Evolutionary conservation across 495 filamentous ascomycete genomes (phyloP).

Genomic region (Talaromyces stipitatus): DNA sequence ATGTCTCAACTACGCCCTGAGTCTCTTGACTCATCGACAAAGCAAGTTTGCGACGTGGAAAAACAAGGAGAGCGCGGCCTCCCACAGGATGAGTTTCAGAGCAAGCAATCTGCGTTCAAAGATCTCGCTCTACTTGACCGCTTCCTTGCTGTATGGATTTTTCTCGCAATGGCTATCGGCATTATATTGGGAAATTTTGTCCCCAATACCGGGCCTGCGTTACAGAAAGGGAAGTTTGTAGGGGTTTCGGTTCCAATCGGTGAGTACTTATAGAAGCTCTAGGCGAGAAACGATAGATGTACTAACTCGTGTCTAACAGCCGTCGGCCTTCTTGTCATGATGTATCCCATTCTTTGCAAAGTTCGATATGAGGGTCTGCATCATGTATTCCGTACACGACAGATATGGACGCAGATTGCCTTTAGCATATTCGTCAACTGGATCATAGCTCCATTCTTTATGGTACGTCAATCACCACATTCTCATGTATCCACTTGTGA

Average conservation of each 20-base stretch:
- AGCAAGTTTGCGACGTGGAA: neutral
- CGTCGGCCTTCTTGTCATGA: constrained; percentile 81
- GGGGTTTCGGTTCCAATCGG: constrained; percentile 74
- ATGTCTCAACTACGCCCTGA: neutral
- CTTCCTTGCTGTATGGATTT: constrained; percentile 77
- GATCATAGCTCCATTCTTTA: constrained; percentile 82
- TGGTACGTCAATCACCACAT: constrained; percentile 46
- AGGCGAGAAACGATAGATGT: neutral
- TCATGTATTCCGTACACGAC: constrained; percentile 49
- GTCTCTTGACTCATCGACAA: neutral
- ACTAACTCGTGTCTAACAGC: constrained; percentile 34
- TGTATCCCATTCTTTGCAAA: constrained; percentile 94
- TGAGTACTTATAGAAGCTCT: constrained; percentile 24
- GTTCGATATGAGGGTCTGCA: constrained; percentile 79
- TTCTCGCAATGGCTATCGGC: constrained; percentile 75
- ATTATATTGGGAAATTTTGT: constrained; percentile 78
- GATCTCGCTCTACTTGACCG: constrained; percentile 63
- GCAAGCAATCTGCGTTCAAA: constrained; percentile 33
- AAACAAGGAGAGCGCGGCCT: neutral
- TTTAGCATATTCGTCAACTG: constrained; percentile 82
- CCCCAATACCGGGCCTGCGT: constrained; percentile 45
- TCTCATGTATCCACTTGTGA: neutral
- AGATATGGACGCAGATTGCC: constrained; percentile 69
- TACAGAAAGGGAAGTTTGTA: constrained; percentile 66
- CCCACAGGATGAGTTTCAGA: neutral